Conservation (phyloP, 2,329 filamentous ascomycete genomes). For the Botrytis cinerea region DNA sequence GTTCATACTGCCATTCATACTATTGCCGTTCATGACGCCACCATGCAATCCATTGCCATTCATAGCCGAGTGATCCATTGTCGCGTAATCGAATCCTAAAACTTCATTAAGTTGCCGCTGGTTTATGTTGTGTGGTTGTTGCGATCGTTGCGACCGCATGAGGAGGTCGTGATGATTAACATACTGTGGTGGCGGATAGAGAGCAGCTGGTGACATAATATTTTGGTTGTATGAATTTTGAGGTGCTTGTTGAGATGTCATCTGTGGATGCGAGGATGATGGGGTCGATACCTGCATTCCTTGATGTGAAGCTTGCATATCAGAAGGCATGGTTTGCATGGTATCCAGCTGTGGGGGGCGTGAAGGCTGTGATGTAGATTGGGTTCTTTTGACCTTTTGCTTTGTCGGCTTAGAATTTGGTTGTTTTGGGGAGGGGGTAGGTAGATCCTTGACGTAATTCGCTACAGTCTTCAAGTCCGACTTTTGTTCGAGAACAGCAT, state of each 20-base stretch:
- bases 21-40: conserved; percentile 20
- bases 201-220: conserved; percentile 38
- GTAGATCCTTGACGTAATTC: conserved; percentile 85
- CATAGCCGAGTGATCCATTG: conserved; percentile 47
- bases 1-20: conserved; percentile 23
- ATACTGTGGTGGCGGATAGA: conserved; percentile 40
- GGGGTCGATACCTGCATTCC: conserved; percentile 4
- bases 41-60: conserved; percentile 36
- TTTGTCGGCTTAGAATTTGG: conserved; percentile 37
- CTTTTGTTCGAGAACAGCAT: conserved; percentile 86
- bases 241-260: conserved; percentile 14
- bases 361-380: conserved; percentile 29
- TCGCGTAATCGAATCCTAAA: conserved; percentile 72
- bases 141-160: conserved; percentile 47
- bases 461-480: conserved; percentile 91
- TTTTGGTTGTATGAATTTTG: conserved; percentile 34
- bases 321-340: conserved; percentile 33
- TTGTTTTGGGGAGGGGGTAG: conserved; percentile 47
- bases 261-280: conserved; percentile 26
- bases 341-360: conserved; percentile 32
- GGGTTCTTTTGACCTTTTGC: conserved; percentile 47
- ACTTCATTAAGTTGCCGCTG: conserved; percentile 75
- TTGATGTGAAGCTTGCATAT: conserved; percentile 28
- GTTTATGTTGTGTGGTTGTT: conserved; percentile 54
- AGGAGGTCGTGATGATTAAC: conserved; percentile 53